Evolutionary conservation across 1,139 yeast species (phyloP), one percentile per base, ranked within the genome.

Genomic region (Eremothecium sinecaudum): DNA sequence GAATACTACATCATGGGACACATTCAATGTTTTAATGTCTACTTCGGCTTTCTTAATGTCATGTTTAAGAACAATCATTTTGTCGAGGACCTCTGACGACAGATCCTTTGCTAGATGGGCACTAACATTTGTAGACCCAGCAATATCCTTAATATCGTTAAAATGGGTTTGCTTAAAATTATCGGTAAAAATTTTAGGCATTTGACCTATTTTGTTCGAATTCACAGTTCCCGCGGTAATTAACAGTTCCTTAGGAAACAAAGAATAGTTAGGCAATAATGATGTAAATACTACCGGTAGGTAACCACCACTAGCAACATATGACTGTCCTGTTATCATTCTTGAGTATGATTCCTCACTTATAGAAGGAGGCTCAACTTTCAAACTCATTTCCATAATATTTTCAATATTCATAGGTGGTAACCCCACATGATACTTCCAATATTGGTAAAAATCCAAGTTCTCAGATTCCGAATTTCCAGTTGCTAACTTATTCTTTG

Each of bases 231-330:
- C 37, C 2, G 73, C 74, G 20, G 71, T 71, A 25, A 75, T 56
- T 36, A 76, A 51, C 1, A 71, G 64, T 8, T 59, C 48, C 43
- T 67, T 67, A 30, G 76, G 69, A 44, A 75, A 76, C 11, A 78
- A 59, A 33, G 71, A 65, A 51, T 73, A 77, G 12, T 61, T 58
- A 9, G 78, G 72, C 11, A 70, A 50, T 10, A 67, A 45, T 30
- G 71, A 74, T 3, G 79, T 74, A 49, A 78, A 78, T 33, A 78
- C 47, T 10, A 77, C 62, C 1, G 86, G 79, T 11, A 76, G 54
- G 44, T 71, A 74, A 2, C 77, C 66, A 3, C 83, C 84, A 4
- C 69, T 62, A 18, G 69, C 56, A 31, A 77, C 50, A 3, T 69
- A 41, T 31, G 53, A 49, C 35, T 54, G 45, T 25, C 43, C 43